Evolutionary conservation across 2,329 filamentous ascomycete genomes (phyloP), one percentile per base, ranked within the genome.

Genomic region (Phyllosticta paracitricarpa): DNA sequence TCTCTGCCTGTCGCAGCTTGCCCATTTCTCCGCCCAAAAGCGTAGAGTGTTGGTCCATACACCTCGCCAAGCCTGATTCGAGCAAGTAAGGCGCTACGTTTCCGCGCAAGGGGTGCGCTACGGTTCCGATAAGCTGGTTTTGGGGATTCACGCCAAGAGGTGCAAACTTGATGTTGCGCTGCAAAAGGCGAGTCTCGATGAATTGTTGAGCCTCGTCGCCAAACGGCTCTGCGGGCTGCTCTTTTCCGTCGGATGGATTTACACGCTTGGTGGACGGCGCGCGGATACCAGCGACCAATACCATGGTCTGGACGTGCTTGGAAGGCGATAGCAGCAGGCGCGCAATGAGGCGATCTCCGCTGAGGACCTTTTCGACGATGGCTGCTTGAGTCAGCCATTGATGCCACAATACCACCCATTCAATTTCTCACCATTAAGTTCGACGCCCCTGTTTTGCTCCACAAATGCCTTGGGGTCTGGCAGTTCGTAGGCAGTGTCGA

Each of bases 41-140:
- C 51, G 91, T 95, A 0, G 93, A 96, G 78, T 99, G 94, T 76
- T 94, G 92, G 75, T 99, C 94, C 65, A 92, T 91, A 79, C 93
- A 97, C 69, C 91, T 84, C 51, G 93, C 94, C 61, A 97, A 81
- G 68, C 94, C 94, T 59, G 91, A 89, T 68, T 93, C 86, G 54
- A 99, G 84, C 53, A 99, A 76, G 74, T 96, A 95, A 66, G 89
- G 90, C 64, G 92, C 91, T 73, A 99, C 96, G 75, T 91, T 96
- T 65, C 94, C 94, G 63, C 87, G 85, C 25, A 76, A 71, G 28
- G 92, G 92, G 77, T 99, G 94, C 66, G 92, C 82, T 53, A 99
- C 82, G 57, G 86, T 85, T 61, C 89, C 94, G 60, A 99, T 86
- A n/a, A 99, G 82, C 71, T 97, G 89, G 63, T 89, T 89, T 75